phyloP scores from a whole-genome alignment of 345 rosid genomes.

The Rhizophora apiculata region DNA sequence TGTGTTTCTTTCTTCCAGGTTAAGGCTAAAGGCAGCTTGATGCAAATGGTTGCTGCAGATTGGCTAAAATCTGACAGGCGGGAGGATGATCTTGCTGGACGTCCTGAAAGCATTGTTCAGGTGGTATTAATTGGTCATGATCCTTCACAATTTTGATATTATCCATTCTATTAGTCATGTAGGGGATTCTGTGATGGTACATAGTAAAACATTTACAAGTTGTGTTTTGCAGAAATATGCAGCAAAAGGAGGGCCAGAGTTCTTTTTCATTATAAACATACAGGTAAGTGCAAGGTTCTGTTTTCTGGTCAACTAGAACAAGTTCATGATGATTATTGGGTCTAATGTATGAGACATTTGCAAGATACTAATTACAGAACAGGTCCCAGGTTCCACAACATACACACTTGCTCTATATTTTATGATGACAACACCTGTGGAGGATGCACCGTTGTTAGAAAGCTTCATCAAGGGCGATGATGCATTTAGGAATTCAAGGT shows the following conservation, averaged over 20 bases:
- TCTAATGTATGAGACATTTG: neutral
- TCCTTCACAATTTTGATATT: constrained; percentile 10
- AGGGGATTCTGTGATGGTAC: neutral
- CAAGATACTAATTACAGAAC: constrained; percentile 18
- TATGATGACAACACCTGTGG: constrained; percentile 79
- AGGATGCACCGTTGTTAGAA: constrained; percentile 72
- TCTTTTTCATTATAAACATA: constrained; percentile 83
- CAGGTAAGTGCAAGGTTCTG: constrained; percentile 45
- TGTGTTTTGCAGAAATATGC: constrained; percentile 75
- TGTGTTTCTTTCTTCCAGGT: constrained; percentile 41
- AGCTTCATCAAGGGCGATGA: constrained; percentile 82
- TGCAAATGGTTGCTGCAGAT: constrained; percentile 97
- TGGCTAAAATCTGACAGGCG: constrained; percentile 85
- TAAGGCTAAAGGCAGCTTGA: constrained; percentile 78
- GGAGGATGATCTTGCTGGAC: constrained; percentile 87
- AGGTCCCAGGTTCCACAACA: constrained; percentile 93
- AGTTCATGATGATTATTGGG: neutral
- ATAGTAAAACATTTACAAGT: constrained; percentile 7
- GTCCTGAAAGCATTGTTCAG: constrained; percentile 93
- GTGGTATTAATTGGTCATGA: constrained; percentile 26
- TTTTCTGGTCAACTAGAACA: constrained; percentile 9
- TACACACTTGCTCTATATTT: constrained; percentile 79
- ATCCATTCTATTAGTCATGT: neutral
- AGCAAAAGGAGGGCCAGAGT: constrained; percentile 80
- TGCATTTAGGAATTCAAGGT: constrained; percentile 86